Evolutionary conservation across 2,329 filamentous ascomycete species (phyloP).

Genomic region (Aspergillus chevalieri): DNA sequence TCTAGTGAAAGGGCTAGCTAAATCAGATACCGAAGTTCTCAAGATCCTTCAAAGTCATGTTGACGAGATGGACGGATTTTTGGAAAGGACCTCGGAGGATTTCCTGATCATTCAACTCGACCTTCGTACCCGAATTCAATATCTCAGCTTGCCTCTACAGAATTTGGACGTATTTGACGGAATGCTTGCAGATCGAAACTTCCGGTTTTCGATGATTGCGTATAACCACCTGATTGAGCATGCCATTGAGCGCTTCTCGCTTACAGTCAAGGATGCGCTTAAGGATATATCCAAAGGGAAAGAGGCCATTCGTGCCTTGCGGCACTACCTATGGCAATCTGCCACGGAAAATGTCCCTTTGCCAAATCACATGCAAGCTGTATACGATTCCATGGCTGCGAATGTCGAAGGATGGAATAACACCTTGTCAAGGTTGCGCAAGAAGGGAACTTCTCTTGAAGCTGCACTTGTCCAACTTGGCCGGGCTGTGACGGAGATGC

Average conservation of each 20-base stretch:
- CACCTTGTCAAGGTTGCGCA: slow-evolving; percentile 69
- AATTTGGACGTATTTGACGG: slow-evolving; percentile 77
- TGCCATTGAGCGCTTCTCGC: slow-evolving; percentile 72
- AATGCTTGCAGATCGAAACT: slow-evolving; percentile 78
- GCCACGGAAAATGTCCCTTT: slow-evolving; percentile 55
- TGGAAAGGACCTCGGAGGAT: slow-evolving; percentile 81
- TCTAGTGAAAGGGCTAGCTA: slow-evolving; percentile 75
- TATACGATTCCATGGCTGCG: slow-evolving; percentile 84
- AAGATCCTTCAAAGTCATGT: slow-evolving; percentile 86
- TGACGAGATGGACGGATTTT: slow-evolving; percentile 85
- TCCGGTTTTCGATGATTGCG: slow-evolving; percentile 72
- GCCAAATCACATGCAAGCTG: slow-evolving; percentile 58
- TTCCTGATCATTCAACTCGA: slow-evolving; percentile 72
- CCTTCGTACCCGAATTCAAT: slow-evolving; percentile 70
- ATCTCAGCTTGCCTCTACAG: slow-evolving; percentile 74
- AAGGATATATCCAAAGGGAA: slow-evolving; percentile 74
- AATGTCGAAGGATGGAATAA: slow-evolving; percentile 87
- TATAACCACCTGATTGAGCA: slow-evolving; percentile 90
- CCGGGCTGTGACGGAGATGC: slow-evolving; percentile 76
- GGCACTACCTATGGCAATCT: slow-evolving; percentile 65
- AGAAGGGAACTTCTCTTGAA: slow-evolving; percentile 64
- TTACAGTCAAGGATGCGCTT: slow-evolving; percentile 68
- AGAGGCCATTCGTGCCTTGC: slow-evolving; percentile 68
- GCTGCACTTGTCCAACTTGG: slow-evolving; percentile 65
- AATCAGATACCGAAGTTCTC: slow-evolving; percentile 81